Base-by-base conservation (phyloP, 495 filamentous ascomycete species). In the Pyrenula massariospora region DNA sequence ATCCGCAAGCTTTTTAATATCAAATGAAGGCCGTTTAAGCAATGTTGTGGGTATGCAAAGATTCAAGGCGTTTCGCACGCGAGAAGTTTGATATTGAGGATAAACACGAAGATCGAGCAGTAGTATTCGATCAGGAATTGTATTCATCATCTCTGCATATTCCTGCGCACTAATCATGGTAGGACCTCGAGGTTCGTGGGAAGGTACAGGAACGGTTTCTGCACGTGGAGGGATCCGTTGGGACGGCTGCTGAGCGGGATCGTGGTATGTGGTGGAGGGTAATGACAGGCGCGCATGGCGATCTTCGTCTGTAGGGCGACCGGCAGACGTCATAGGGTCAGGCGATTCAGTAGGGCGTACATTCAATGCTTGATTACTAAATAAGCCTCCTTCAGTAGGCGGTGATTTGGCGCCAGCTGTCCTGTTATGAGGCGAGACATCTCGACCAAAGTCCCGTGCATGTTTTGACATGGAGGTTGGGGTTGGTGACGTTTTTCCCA, bases 1-100 rank as follows among this genome's bases (percentile, higher is more conserved):
- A 56, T 88, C 85, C 57, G 88, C 83, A 19, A 98, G 75, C 63
- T 94, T 97, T 55, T 88, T 75, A n/a, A 94, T 79, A 59, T 92
- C 90, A 69, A 92, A 98, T 0, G 93, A 92, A 10, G 87, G 84
- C 54, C 93, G 78, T 68, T 96, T 98, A 48, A 97, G 71, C 42
- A 98, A 70, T 0, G 92, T 98, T 10, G 93, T 98, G 0, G 93
- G 93, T 56, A 97, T 94, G 59, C 94, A 97, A 12, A 98, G 76
- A 69, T 95, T 97, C 50, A 98, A 68, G 0, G 93, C 89, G 3
- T 84, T 84, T 48, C 72, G 65, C 21, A 98, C 87, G 23, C 86
- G 81, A 51, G 86, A 85, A 48, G 82, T 76, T 11, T 84, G 77
- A 65, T 84, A 96, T 62, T 91, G 88, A 10, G 89, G 86, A 57